A percentile compares a stretch with the other conserved stretches of the same genome.
Evolutionary conservation across 106 monocot genomes (phyloP).

Genomic region (Iris macrosiphon): DNA sequence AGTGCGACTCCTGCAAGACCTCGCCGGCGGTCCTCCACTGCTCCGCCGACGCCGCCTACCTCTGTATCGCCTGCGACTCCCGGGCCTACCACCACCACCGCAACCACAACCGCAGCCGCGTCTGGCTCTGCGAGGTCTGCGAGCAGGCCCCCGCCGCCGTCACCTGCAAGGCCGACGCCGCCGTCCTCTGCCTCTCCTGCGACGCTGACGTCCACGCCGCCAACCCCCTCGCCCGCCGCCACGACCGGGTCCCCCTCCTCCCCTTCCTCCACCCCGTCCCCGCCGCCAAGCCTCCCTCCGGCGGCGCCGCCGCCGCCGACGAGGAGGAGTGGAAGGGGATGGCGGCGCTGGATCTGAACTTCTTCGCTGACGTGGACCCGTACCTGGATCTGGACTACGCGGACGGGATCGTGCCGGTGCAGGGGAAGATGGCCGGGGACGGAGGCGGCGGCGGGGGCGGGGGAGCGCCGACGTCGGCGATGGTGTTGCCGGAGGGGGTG

Average conservation of each 20-base stretch:
- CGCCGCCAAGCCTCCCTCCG: not conserved
- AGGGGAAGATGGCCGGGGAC: not conserved
- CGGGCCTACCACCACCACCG: constrained; percentile 33
- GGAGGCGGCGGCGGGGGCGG: not conserved
- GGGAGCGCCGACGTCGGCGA: not conserved
- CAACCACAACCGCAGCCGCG: constrained; percentile 39
- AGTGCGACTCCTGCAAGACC: constrained; percentile 53
- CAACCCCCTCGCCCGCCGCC: constrained; percentile 59
- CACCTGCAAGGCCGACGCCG: constrained; percentile 74
- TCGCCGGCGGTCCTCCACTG: constrained; percentile 47
- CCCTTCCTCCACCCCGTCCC: constrained; percentile 14
- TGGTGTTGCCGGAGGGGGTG: not conserved
- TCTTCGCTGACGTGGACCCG: constrained; percentile 28
- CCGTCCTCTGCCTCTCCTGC: constrained; percentile 53
- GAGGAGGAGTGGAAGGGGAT: not conserved
- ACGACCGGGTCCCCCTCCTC: constrained; percentile 40
- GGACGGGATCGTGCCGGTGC: constrained; percentile 48
- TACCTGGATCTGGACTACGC: constrained; percentile 42
- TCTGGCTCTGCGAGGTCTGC: constrained; percentile 73
- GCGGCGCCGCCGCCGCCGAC: not conserved
- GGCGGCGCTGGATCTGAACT: constrained; percentile 16
- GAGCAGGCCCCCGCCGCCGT: constrained; percentile 51
- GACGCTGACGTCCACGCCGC: constrained; percentile 68
- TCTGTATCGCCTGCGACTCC: constrained; percentile 56
- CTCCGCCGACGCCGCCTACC: constrained; percentile 42